Evolutionary conservation across 129 eudicot genomes (phyloP).

Genomic region (Dittrichia graveolens): DNA sequence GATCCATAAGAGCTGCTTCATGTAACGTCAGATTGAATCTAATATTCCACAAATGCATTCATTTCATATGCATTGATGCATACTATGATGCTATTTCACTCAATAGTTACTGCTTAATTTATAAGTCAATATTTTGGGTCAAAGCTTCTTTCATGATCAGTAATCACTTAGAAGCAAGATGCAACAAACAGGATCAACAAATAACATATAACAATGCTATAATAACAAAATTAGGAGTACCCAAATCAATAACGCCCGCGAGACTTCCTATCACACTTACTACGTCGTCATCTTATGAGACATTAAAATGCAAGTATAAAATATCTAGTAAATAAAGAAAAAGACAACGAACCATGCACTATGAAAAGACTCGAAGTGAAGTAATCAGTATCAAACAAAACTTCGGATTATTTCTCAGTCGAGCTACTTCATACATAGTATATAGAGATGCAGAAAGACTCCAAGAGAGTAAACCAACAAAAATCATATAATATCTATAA

Average conservation of each 20-base stretch:
- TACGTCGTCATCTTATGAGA: background rate
- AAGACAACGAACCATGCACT: too few relatives aligned
- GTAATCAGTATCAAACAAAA: too few relatives aligned
- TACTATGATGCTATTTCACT: too few relatives aligned
- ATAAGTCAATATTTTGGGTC: background rate
- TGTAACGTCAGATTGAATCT: background rate
- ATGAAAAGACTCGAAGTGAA: too few relatives aligned
- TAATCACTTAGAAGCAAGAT: too few relatives aligned
- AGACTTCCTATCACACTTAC: background rate
- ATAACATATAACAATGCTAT: background rate
- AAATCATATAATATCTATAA: conserved; percentile 20
- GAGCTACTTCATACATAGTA: conserved; percentile 5
- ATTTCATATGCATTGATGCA: background rate
- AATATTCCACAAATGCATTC: conserved; percentile 13
- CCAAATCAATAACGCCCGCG: background rate
- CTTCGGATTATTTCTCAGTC: background rate
- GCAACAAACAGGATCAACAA: background rate
- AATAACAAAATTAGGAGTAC: background rate
- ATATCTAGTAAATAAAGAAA: background rate
- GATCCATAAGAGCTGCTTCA: background rate
- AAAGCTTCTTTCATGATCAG: too few relatives aligned
- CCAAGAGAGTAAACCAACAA: background rate
- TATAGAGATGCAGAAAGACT: background rate
- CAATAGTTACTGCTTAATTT: background rate
- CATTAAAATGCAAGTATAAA: background rate